A percentile compares a stretch with the other conserved stretches of the same genome.
Conservation (phyloP, 345 rosid genomes). For the Punica granatum region DNA sequence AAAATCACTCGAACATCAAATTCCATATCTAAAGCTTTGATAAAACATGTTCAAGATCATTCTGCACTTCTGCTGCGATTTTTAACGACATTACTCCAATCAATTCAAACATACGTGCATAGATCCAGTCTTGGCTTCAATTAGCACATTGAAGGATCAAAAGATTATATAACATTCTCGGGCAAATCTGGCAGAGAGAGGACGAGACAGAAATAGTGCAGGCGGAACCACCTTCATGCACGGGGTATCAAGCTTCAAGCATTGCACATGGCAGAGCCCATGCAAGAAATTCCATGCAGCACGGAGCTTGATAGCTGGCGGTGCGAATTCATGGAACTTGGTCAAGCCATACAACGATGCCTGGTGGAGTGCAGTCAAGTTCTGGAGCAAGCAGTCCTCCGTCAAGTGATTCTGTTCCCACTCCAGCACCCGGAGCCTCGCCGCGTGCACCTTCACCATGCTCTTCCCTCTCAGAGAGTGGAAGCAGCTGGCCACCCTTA, state of each 20-base stretch:
- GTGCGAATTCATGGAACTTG: conserved; percentile 24
- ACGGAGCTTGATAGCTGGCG: conserved; percentile 27
- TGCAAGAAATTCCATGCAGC: conserved; percentile 36
- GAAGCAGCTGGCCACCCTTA: conserved; percentile 54
- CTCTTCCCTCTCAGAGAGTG: conserved; percentile 31
- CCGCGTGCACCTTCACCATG: conserved; percentile 48
- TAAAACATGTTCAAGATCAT: background rate
- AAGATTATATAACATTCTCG: background rate
- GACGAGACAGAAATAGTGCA: background rate
- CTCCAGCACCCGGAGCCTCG: conserved; percentile 25
- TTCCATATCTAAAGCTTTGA: background rate
- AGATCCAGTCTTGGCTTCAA: background rate
- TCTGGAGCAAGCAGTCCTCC: conserved; percentile 27
- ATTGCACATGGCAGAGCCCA: conserved; percentile 33
- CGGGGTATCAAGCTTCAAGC: conserved; percentile 46
- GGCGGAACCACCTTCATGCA: conserved; percentile 49
- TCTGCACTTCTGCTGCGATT: too few species aligned
- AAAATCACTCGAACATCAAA: background rate
- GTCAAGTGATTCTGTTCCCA: conserved; percentile 56
- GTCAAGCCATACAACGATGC: conserved; percentile 42
- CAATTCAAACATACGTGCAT: too few species aligned
- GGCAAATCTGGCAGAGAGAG: background rate
- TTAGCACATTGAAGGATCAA: background rate
- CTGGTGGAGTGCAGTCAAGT: conserved; percentile 31
- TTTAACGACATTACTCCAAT: too few species aligned